Evolutionary conservation across 495 filamentous ascomycete genomes (phyloP), one percentile per base, ranked within the genome.

Genomic region (Penicillium canescens): DNA sequence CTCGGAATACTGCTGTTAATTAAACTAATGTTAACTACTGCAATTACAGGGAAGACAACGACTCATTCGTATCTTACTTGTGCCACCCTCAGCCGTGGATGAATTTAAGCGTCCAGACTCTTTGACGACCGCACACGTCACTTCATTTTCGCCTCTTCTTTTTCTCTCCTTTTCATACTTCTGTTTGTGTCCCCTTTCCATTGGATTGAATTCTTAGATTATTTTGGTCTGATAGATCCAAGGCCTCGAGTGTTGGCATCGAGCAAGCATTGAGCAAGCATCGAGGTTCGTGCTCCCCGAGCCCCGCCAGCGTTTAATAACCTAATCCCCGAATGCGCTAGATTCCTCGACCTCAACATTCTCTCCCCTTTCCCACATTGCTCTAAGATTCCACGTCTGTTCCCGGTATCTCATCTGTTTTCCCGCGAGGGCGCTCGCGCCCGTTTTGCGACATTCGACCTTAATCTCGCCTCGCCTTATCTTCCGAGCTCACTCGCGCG

Each of bases 311-410:
- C 47, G 21, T 39, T 31, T 49, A 49, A 60, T 46, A 52, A 66
- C 46, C 59, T 49, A 55, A 57, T 42, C 48, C 21, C 46, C 54
- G 31, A 20, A 33, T 38, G 49, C 53, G 48, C 52, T 54, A 56
- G 63, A 61, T 64, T 66, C 60, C 50, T 57, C 54, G 49, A 37
- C 62, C 55, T 59, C 43, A 42, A 50, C 61, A 67, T 66, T 65
- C 59, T 57, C 66, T 66, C 61, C 57, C 59, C 52, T 52, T 59
- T 54, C 47, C 46, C 53, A 60, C 60, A 59, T 59, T 60, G 28
- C 56, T 55, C 50, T 42, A 24, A 39, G 36, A 33, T 49, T 40
- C 47, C 47, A 14, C 49, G 14, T 21, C 42, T 31, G 44, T 55
- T 36, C 24, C 33, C 39, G 34, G 36, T 21, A 46, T 52, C 31